A percentile compares a stretch with the other conserved stretches of the same genome.
These are phyloP conservation scores for Sphagnum tenellum DNA, from an alignment of 225 moss, liverwort and hornwort species.

Conservation along the genomic window DNA sequence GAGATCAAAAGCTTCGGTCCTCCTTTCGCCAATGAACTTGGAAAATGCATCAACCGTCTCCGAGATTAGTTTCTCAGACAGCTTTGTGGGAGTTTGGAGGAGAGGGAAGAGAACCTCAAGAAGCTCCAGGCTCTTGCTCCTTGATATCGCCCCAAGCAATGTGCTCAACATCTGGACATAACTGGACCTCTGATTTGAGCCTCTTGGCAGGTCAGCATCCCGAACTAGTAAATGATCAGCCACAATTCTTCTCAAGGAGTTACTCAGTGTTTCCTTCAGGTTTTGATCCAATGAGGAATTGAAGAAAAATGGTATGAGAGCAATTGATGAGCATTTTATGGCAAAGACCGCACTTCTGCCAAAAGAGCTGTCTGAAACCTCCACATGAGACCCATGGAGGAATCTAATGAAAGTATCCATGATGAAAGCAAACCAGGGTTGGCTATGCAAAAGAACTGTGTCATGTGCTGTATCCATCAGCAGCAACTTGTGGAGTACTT, in stretches of 20 bases:
- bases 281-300: constrained; percentile 20
- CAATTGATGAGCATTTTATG: constrained; percentile 46
- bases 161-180: constrained; percentile 55
- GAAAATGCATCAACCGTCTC: constrained; percentile 48
- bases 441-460: constrained; percentile 24
- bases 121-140: constrained; percentile 60
- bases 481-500: constrained; percentile 64
- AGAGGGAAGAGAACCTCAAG: constrained; percentile 80
- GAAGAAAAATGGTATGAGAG: constrained; percentile 50
- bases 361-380: constrained; percentile 14
- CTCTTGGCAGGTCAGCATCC: constrained; percentile 56
- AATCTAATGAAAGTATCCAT: constrained; percentile 42
- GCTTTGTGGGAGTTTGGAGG: constrained; percentile 49
- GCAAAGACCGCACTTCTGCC: constrained; percentile 27
- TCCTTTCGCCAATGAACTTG: constrained; percentile 29
- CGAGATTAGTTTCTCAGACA: constrained; percentile 30
- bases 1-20: constrained; percentile 52
- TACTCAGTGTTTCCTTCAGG: constrained; percentile 30
- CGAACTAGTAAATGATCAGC: constrained; percentile 62
- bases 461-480: constrained; percentile 39
- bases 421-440: constrained; percentile 48
- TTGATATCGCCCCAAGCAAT: constrained; percentile 51
- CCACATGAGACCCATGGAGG: constrained; percentile 30
- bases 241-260: constrained; percentile 44
- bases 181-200: constrained; percentile 65